phyloP scores from a whole-genome alignment of 2,329 filamentous ascomycete species.

The Plectosphaerella plurivora region DNA sequence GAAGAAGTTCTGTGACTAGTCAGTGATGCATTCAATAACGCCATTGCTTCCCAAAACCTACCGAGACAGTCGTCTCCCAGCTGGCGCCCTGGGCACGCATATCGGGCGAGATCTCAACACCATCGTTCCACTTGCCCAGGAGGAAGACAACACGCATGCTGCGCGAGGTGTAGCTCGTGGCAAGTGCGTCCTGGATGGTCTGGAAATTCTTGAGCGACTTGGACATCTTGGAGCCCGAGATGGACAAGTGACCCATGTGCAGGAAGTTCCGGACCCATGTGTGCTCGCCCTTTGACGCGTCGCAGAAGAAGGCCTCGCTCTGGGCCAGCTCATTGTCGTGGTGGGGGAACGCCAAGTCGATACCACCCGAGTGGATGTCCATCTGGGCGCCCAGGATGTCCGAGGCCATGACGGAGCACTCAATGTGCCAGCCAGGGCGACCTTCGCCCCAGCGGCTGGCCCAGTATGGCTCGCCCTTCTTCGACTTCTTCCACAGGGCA shows the following conservation, averaged over 20 bases:
- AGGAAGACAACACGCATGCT: constrained; percentile 82
- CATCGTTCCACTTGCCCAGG: constrained; percentile 84
- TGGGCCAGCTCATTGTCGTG: constrained; percentile 92
- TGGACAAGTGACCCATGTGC: constrained; percentile 84
- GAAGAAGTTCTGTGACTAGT: constrained; percentile 48
- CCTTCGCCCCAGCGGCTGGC: constrained; percentile 82
- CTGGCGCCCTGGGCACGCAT: constrained; percentile 68
- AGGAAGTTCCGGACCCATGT: constrained; percentile 96
- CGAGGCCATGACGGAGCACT: constrained; percentile 94
- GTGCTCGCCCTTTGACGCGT: constrained; percentile 44
- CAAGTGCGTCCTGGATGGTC: constrained; percentile 80
- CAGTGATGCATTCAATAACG: constrained; percentile 3
- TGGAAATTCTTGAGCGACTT: constrained; percentile 96
- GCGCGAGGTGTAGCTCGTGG: constrained; percentile 66
- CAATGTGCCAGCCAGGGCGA: constrained; percentile 93
- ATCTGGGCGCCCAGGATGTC: constrained; percentile 79
- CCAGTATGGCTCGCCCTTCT: constrained; percentile 90
- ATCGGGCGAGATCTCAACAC: constrained; percentile 84
- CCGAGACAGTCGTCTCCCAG: constrained; percentile 77
- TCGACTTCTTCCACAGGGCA: constrained; percentile 89
- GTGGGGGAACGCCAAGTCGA: constrained; percentile 88
- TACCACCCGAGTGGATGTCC: constrained; percentile 90
- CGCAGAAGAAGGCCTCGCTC: constrained; percentile 76
- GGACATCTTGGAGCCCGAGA: constrained; percentile 91
- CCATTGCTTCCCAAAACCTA: constrained; percentile 23